Evolutionary conservation across 1,284 basidiomycete species (phyloP).

Genomic region (Ceratobasidium sp.): DNA sequence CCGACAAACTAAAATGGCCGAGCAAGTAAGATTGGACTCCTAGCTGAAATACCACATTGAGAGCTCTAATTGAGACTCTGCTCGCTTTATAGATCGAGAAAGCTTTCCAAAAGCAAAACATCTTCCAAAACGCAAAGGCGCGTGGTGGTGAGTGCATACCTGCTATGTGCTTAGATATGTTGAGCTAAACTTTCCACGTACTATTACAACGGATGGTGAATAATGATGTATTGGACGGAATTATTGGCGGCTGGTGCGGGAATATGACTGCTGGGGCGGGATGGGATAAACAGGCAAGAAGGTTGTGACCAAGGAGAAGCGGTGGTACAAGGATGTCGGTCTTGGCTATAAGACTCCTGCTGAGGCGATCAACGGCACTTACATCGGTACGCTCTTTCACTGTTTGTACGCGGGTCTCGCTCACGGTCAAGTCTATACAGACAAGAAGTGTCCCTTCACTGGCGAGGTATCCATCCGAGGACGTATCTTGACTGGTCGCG

Average conservation of each 20-base stretch:
- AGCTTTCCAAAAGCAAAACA: conserved; percentile 96
- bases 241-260: neutral
- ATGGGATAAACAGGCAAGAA: conserved; percentile 80
- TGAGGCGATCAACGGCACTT: conserved; percentile 97
- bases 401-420: neutral
- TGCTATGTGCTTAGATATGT: conserved; percentile 28
- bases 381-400: conserved; percentile 80
- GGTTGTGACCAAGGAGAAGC: conserved; percentile 92
- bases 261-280: neutral
- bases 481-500: conserved; percentile 97
- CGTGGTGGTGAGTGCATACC: conserved; percentile 75
- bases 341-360: conserved; percentile 96
- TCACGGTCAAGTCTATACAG: conserved; percentile 59
- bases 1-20: conserved; percentile 43
- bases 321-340: conserved; percentile 99
- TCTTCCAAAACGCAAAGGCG: conserved; percentile 98
- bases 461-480: conserved; percentile 98
- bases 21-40: conserved; percentile 26
- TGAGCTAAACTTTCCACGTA: neutral
- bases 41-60: neutral
- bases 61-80: neutral
- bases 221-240: too few relatives aligned
- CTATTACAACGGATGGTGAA: neutral
- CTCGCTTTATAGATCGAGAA: conserved; percentile 79
- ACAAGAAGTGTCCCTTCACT: conserved; percentile 99